Base-by-base conservation (phyloP, 2,329 filamentous ascomycete species). In the Sporothrix brasiliensis region DNA sequence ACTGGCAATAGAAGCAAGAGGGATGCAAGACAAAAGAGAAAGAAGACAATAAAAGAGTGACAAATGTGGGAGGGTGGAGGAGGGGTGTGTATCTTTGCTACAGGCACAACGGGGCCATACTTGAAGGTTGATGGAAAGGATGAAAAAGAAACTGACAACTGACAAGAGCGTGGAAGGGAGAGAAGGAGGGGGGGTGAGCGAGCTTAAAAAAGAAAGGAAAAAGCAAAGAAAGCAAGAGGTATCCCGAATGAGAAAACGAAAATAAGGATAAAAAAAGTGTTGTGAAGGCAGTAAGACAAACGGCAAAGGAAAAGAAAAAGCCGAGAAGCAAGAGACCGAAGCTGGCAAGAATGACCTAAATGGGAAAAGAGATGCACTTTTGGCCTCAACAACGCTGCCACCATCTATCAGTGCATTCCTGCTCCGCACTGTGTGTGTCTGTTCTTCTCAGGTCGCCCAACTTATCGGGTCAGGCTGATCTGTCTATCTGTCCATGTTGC, bases 361-460 rank as follows among this genome's bases (percentile, higher is more conserved):
- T 10, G 39, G 58, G 21, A 63, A 61, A 41, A 27, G 34, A 24
- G 21, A 47, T 7, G 41, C 58, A 63, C 58, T 10, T 47, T 21
- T 63, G 58, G 58, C 27, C 30, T 53, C 63, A 53, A 24, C 63
- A 39, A 67, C 30, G 63, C 63, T 67, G 63, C 63, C 49, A 39
- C 63, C 11, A 30, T 41, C 30, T 44, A 52, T 47, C 58, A 27
- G 39, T 47, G 24, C 52, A 63, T 47, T 63, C 58, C 58, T 63
- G 21, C 58, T 63, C 58, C 16, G 56, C 21, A 54, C 44, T 21
- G 58, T 39, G 58, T 61, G 39, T n/a, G 39, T 47, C 11, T 47
- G n/a, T 27, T 47, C 21, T 63, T 47, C n/a, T 41, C 54, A 58
- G 54, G 54, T 58, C 30, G 2, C 24, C 41, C 11, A 16, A 44